Percentiles rank a stretch among this genome's conserved stretches.
Conservation (phyloP, 2,329 filamentous ascomycete genomes). For the Mycosphaerella sp. region DNA sequence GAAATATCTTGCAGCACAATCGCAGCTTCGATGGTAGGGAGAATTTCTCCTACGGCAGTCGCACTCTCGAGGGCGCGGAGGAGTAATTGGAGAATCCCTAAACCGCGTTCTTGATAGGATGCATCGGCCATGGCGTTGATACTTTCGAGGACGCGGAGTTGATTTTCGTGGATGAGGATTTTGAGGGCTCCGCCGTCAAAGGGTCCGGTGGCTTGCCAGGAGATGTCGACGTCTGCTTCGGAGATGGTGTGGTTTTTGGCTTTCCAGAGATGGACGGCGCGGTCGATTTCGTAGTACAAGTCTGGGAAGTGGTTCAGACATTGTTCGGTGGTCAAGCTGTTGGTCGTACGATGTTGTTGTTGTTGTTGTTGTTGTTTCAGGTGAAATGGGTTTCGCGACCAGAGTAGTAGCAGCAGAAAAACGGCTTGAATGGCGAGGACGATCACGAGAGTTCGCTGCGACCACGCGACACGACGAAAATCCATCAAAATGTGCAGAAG, state of each 20-base stretch:
- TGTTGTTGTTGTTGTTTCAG: too few relatives aligned
- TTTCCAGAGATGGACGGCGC: conserved; percentile 25
- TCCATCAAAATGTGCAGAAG: background rate
- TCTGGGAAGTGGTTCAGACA: conserved; percentile 49
- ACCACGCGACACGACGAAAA: background rate
- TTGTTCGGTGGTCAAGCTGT: conserved; percentile 9
- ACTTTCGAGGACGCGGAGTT: conserved; percentile 19
- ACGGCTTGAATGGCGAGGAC: background rate
- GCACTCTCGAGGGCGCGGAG: conserved; percentile 17
- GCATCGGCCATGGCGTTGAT: conserved; percentile 10
- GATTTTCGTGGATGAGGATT: conserved; percentile 19
- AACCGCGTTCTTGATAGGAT: conserved; percentile 4
- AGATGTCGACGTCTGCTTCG: conserved; percentile 15
- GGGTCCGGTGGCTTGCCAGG: conserved; percentile 16
- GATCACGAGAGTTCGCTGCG: background rate
- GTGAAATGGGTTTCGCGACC: background rate
- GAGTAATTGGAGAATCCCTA: conserved; percentile 16
- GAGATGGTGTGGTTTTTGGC: conserved; percentile 11
- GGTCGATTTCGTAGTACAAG: conserved; percentile 39
- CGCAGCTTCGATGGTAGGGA: conserved; percentile 21
- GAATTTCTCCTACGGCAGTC: conserved; percentile 12
- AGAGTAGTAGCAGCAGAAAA: background rate
- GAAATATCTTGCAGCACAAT: conserved; percentile 16
- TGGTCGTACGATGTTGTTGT: background rate
- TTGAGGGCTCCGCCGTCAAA: conserved; percentile 15